Evolutionary conservation across 1,284 basidiomycete species (phyloP).

Genomic region (Ganoderma sinense): DNA sequence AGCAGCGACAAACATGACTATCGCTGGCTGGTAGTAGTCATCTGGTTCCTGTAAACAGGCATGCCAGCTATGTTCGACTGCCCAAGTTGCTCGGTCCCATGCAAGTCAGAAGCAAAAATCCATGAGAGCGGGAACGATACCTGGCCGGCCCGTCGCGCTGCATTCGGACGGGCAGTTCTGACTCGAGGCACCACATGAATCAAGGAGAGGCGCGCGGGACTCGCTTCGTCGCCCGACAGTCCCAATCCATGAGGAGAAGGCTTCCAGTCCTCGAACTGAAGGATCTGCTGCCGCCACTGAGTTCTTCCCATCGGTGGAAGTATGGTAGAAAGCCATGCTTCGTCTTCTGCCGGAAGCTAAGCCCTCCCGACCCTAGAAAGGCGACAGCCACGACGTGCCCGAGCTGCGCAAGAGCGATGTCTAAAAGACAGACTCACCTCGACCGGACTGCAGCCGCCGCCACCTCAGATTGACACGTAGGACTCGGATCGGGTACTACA

Average conservation of each 20-base stretch:
- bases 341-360: background rate
- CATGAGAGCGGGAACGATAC: background rate
- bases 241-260: background rate
- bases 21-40: background rate
- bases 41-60: background rate
- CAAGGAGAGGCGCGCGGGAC: background rate
- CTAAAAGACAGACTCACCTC: slow-evolving; percentile 3
- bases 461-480: background rate
- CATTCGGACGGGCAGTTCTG: background rate
- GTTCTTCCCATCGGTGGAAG: slow-evolving; percentile 4
- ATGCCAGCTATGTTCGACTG: background rate
- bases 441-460: background rate
- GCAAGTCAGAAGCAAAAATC: background rate
- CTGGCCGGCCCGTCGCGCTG: background rate
- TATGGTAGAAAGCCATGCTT: background rate
- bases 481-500: background rate
- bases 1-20: background rate
- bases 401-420: background rate
- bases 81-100: background rate
- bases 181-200: background rate
- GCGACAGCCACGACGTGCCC: background rate
- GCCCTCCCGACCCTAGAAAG: background rate
- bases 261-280: background rate
- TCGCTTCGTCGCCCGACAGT: too few species aligned
- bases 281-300: background rate